Conservation (phyloP, 768 basidiomycete genomes). For the Tricholoma sp. region DNA sequence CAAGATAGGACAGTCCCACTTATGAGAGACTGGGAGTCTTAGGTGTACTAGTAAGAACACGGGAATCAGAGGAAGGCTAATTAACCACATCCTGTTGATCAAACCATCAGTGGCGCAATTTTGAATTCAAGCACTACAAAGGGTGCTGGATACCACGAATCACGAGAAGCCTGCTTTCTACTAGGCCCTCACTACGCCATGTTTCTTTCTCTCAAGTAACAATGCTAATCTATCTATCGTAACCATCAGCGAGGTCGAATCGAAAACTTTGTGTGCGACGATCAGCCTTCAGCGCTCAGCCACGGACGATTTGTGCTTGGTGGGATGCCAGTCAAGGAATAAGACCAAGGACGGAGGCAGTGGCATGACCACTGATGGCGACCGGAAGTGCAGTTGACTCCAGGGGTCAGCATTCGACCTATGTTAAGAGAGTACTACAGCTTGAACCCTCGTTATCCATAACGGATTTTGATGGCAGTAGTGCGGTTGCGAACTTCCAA, state of each 20-base stretch:
- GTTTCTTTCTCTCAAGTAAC: background rate
- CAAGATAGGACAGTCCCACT: background rate
- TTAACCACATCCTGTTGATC: background rate
- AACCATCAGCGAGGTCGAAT: background rate
- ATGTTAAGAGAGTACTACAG: background rate
- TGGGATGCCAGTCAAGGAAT: background rate
- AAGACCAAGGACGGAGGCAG: background rate
- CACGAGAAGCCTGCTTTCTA: background rate
- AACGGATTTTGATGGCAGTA: slow-evolving; percentile 72
- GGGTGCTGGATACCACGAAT: background rate
- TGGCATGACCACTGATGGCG: background rate
- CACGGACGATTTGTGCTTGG: background rate
- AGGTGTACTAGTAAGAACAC: background rate
- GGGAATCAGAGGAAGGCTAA: background rate
- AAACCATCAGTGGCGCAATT: background rate
- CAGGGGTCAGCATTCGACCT: background rate
- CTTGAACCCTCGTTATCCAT: slow-evolving; percentile 39
- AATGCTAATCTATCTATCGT: background rate
- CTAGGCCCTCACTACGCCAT: background rate
- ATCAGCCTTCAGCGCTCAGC: background rate
- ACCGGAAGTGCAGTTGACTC: background rate
- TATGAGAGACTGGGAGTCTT: background rate
- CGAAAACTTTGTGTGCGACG: background rate
- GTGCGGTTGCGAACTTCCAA: slow-evolving; percentile 64
- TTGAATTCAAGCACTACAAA: too few relatives aligned